Evolutionary conservation across 495 filamentous ascomycete species (phyloP), one percentile per base, ranked within the genome.

Genomic region (Penicillium crystallinum): DNA sequence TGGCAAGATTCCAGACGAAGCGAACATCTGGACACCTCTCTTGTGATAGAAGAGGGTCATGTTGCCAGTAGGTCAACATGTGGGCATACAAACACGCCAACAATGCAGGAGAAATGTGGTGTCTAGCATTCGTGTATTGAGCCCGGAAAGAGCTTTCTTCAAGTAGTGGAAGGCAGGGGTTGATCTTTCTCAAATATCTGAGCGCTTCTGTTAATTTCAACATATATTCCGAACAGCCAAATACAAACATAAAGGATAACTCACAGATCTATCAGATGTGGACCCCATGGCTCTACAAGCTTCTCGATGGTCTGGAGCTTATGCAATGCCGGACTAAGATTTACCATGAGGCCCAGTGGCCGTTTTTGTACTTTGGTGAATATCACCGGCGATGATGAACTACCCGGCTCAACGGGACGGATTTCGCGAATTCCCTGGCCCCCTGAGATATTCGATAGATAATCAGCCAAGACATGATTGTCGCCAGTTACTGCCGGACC

Each of bases 241-340:
- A 4, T n/a, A 21, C 23, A 17, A 14, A 19, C 1, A 30, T 15
- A 9, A 27, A 17, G 14, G 8, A 0, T 34, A 25, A 34, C 48
- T 42, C 14, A 50, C 48, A 50, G 12, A 4, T 50, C 48, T 34
- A 50, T 50, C 8, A 50, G 21, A 18, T 42, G 48, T 1, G 48
- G 27, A 0, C 48, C 39, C 48, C 48, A 56, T 10, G 54, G 54
- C 36, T 56, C 54, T 1, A 56, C 37, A 4, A 56, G 54, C 49
- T 56, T 56, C 34, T 56, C 54, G 21, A 56, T 52, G 4, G 49
- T 43, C 37, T 56, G 48, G 0, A 56, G 31, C 14, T 56, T 56
- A 30, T 56, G 35, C 2, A 56, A 17, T 30, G 49, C 54, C 9
- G 54, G 54, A n/a, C 44, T 56, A 14, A 29, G 42, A 22, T 52